phyloP scores from a whole-genome alignment of 108 stramenopile genomes.

The Cylindrotheca fusiformis region DNA sequence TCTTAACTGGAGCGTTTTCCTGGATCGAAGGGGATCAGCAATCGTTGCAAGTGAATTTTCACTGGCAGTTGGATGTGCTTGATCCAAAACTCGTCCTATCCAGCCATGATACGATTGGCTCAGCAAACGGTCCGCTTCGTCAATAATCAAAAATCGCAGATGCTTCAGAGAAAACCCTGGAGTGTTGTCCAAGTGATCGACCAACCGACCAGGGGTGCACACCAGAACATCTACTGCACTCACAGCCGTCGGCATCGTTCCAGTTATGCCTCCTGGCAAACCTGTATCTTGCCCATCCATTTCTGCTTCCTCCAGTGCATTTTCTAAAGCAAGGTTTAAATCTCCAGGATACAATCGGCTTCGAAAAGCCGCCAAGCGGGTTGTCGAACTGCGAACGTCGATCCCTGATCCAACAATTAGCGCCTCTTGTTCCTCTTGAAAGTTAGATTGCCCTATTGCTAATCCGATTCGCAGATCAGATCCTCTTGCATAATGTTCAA shows the following conservation, averaged over 20 bases:
- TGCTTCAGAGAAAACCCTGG: slow-evolving; percentile 94
- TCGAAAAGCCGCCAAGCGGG: slow-evolving; percentile 15
- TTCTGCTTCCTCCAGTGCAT: slow-evolving; percentile 16
- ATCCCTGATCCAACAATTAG: slow-evolving; percentile 35
- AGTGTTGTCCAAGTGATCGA: slow-evolving; percentile 91
- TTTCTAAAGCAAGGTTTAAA: slow-evolving; percentile 26
- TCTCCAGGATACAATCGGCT: slow-evolving; percentile 39
- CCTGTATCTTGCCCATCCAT: not conserved
- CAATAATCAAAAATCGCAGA: slow-evolving; percentile 87
- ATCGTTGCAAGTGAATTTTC: not conserved
- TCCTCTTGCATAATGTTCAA: slow-evolving; percentile 72
- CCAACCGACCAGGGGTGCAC: slow-evolving; percentile 91
- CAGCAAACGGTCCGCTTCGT: slow-evolving; percentile 94
- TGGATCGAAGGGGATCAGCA: slow-evolving; percentile 11
- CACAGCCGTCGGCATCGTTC: slow-evolving; percentile 1
- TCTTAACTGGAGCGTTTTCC: slow-evolving; percentile 50
- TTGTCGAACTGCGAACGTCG: not conserved
- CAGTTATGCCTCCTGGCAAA: slow-evolving; percentile 15
- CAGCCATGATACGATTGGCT: slow-evolving; percentile 93
- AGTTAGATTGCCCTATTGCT: slow-evolving; percentile 86
- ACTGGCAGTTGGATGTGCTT: not conserved
- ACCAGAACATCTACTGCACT: slow-evolving; percentile 90
- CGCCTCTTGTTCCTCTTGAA: slow-evolving; percentile 61
- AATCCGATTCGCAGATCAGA: slow-evolving; percentile 81
- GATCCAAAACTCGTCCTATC: slow-evolving; percentile 75